Evolutionary conservation across 1,139 yeast species (phyloP), one percentile per base, ranked within the genome.

Genomic region (Candida tunisiensis): DNA sequence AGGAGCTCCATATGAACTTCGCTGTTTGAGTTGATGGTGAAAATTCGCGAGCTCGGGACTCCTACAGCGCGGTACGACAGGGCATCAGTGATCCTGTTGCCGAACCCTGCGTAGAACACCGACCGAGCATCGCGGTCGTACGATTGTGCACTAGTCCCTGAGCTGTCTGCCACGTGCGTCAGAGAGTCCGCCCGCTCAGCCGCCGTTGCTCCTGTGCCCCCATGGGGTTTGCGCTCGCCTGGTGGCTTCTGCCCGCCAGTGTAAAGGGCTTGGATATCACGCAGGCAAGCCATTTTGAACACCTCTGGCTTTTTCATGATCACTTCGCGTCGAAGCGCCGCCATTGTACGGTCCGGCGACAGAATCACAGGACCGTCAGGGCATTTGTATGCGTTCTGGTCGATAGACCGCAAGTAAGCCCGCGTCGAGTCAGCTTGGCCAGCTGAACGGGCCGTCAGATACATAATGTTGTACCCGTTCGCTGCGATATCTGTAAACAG

Each of bases 101-200:
- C 99, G 49, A 91, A 91, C 0, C 98, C 99, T 5, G 98, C 98
- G 51, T 80, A 85, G 44, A 91, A 91, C 3, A 96, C 95, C 1
- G 85, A 75, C 19, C 49, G 49, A 8, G 32, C 37, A 8, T 26
- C 32, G 14, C 19, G 21, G 17, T 39, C 39, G 16, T 28, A 17
- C 21, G 45, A 42, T n/a, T n/a, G n/a, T n/a, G n/a, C n/a, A n/a
- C n/a, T n/a, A n/a, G n/a, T n/a, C n/a, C n/a, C n/a, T n/a, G n/a
- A n/a, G n/a, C n/a, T n/a, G n/a, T n/a, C n/a, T n/a, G n/a, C n/a
- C n/a, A n/a, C n/a, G n/a, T n/a, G n/a, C n/a, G n/a, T n/a, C n/a
- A n/a, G n/a, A n/a, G n/a, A n/a, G 4, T 42, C 44, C 22, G 46
- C 49, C 9, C 31, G 36, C 31, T 43, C 43, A 8, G 34, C 38